Base-by-base conservation (phyloP, 2,329 filamentous ascomycete species). In the Zymoseptoria tritici region DNA sequence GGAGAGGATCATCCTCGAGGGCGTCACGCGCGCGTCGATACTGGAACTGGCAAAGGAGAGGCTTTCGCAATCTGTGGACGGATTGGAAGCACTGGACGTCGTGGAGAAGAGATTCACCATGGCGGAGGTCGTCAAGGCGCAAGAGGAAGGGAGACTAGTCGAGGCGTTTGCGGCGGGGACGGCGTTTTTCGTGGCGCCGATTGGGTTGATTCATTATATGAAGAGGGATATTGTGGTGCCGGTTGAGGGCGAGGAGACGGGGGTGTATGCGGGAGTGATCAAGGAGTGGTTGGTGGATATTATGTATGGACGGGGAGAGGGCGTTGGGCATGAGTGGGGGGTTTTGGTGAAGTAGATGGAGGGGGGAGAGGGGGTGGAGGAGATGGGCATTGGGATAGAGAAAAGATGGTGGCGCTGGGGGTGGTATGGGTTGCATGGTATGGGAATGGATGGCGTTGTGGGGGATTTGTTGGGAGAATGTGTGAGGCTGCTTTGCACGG, bases 131-230 rank as follows among this genome's bases (percentile, higher is more conserved):
- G 72, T 85, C 26, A 83, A 88, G 71, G 91, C 91, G 1, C 78
- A 84, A 24, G 77, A 81, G 51, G 90, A 96, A 71, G 91, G 89
- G 2, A 80, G 91, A 2, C 74, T 96, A 51, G 73, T 96, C 9
- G 92, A 97, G 77, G 83, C 90, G 1, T 97, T 97, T 71, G 90
- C 89, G 7, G 85, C 89, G 36, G 92, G 93, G 19, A 97, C 92
- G 63, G 92, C 92, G 59, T 80, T 77, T 72, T 81, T 80, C 63
- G 73, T 81, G 53, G 75, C 78, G 3, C 78, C 78, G 0, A 73
- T 80, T 13, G 72, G 72, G 11, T 62, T 75, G 56, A 78, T 81
- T 53, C 74, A 78, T 59, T 80, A 77, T 72, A 71, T 75, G 20
- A 75, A 76, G 11, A 71, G 71, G 64, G 77, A 78, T 56, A 61